A percentile compares a stretch with the other conserved stretches of the same genome.
Evolutionary conservation across 192 early-diverging fungal genomes (phyloP).

Genomic region (Cladochytrium replicatum): DNA sequence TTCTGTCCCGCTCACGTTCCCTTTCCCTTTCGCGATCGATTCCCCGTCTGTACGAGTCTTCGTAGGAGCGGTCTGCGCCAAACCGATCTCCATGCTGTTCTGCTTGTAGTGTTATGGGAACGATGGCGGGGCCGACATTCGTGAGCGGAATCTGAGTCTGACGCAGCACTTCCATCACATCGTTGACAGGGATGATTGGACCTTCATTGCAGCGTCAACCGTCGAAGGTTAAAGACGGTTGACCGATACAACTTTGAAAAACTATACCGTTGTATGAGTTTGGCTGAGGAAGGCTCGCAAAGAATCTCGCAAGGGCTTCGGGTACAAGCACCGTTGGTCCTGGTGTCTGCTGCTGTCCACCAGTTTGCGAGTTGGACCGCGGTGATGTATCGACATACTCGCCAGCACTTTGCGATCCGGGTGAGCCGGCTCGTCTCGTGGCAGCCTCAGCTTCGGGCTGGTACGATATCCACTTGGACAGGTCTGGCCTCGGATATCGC

Average conservation of each 20-base stretch:
- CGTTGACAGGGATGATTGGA: conserved; percentile 22
- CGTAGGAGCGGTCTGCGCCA: too few relatives aligned
- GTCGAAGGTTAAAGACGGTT: neutral
- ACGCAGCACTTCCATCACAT: conserved; percentile 21
- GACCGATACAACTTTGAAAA: conserved; percentile 1
- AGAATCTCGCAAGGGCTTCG: conserved; percentile 20
- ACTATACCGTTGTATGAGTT: conserved; percentile 23
- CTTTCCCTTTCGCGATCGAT: neutral
- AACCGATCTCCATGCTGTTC: too few relatives aligned
- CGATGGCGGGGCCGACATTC: conserved; percentile 8
- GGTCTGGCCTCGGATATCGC: conserved; percentile 62
- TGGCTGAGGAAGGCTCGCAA: conserved; percentile 21
- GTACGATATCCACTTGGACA: conserved; percentile 57
- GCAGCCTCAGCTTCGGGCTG: conserved; percentile 35
- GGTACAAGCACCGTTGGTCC: conserved; percentile 17
- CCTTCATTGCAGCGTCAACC: too few relatives aligned
- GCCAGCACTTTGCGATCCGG: neutral
- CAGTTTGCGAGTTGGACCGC: neutral
- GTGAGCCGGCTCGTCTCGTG: neutral
- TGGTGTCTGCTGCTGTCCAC: neutral
- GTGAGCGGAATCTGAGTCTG: conserved; percentile 21
- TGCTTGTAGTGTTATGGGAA: neutral
- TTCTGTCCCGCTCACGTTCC: neutral
- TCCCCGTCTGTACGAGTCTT: too few relatives aligned
- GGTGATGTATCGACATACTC: neutral